phyloP scores from a whole-genome alignment of 441 rosid species.

The Syzygium syzygioides region DNA sequence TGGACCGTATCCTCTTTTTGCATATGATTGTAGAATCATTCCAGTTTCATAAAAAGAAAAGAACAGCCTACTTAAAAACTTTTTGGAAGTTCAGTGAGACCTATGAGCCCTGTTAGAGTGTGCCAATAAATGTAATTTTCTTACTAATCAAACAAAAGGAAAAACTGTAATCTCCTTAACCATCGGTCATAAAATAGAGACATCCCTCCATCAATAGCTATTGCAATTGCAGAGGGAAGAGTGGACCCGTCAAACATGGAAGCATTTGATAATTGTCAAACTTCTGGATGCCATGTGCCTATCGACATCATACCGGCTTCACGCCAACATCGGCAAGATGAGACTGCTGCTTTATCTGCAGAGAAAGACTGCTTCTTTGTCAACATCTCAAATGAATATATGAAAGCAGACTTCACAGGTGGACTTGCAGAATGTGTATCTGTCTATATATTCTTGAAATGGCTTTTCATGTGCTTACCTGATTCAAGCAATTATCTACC shows the following conservation, averaged over 20 bases:
- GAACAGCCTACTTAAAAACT: not conserved
- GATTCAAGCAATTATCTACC: not conserved
- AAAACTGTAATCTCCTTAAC: not conserved
- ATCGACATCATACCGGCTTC: slow-evolving; percentile 4
- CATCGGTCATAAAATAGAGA: slow-evolving; percentile 41
- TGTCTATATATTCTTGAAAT: not conserved
- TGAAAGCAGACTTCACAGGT: slow-evolving; percentile 22
- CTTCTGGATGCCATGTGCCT: slow-evolving; percentile 17
- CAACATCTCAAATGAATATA: slow-evolving; percentile 19
- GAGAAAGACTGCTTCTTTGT: slow-evolving; percentile 22
- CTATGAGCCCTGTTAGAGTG: not conserved
- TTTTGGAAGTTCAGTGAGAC: not conserved
- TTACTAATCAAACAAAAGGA: not conserved
- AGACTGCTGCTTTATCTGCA: slow-evolving; percentile 11
- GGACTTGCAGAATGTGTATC: not conserved
- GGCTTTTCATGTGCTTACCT: not conserved
- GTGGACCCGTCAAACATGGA: slow-evolving; percentile 63
- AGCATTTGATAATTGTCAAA: slow-evolving; percentile 40
- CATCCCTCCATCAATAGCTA: slow-evolving; percentile 55
- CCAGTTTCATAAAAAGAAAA: not conserved
- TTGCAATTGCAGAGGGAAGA: slow-evolving; percentile 71
- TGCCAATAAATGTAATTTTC: not conserved
- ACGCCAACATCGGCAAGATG: slow-evolving; percentile 19
- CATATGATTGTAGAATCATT: not conserved
- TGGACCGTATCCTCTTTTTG: slow-evolving; percentile 75